Conservation (phyloP, 2,329 filamentous ascomycete genomes). For the Trichophyton mentagrophytes region DNA sequence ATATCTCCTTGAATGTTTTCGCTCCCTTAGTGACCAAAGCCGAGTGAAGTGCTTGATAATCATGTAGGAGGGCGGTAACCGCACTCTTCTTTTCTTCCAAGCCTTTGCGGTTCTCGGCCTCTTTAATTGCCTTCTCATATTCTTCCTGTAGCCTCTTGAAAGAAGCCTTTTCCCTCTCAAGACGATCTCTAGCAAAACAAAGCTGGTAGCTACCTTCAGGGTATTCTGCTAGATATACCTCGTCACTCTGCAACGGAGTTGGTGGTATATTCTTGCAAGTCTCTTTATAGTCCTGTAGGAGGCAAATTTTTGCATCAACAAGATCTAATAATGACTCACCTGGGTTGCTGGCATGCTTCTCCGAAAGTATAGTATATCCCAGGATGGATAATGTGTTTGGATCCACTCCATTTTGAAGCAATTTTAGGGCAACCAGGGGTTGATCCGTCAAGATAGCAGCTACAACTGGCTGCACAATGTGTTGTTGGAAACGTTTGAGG, state of each 20-base stretch:
- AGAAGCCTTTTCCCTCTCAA: not conserved
- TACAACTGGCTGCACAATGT: conserved; percentile 44
- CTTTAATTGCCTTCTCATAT: not conserved
- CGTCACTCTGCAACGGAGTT: conserved; percentile 3
- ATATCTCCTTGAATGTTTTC: conserved; percentile 53
- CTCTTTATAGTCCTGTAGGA: not conserved
- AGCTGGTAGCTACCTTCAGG: not conserved
- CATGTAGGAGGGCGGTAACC: not conserved
- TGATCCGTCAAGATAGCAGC: conserved; percentile 43
- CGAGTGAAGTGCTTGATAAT: conserved; percentile 36
- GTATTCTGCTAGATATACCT: conserved; percentile 3
- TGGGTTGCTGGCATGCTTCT: not conserved
- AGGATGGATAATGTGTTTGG: conserved; percentile 45
- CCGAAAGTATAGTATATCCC: conserved; percentile 18
- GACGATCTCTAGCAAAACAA: not conserved
- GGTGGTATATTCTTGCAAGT: not conserved
- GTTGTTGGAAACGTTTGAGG: not conserved
- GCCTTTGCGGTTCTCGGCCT: not conserved
- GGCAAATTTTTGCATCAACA: not conserved
- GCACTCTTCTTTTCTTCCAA: not conserved
- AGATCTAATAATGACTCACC: conserved; percentile 7
- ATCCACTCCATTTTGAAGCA: conserved; percentile 54
- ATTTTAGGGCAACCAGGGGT: conserved; percentile 40
- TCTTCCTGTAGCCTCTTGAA: not conserved
- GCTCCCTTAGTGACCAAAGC: conserved; percentile 46